Base-by-base conservation (phyloP, 179 eudicot genomes). In the Amaranthus tricolor region DNA sequence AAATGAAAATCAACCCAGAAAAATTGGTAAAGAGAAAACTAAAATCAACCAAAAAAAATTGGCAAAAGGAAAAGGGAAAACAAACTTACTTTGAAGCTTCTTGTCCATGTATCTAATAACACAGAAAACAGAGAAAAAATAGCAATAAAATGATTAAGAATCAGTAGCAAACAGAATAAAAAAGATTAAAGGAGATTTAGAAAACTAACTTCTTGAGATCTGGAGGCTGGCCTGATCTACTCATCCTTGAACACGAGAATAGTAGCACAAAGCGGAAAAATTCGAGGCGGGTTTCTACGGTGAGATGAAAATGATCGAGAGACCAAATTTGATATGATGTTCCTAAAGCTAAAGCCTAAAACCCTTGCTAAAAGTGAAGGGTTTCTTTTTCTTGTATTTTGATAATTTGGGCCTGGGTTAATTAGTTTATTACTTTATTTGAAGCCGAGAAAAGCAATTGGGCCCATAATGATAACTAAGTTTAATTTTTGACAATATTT, bases 201-300 rank as follows among this genome's bases (percentile, higher is more conserved):
- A 21, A 17, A 2, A 67, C 86, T 81, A 78, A 91, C 96, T 93
- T 93, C 79, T 93, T 93, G 73, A 93, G 90, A 88, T 93, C 96
- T 60, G 96, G 96, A 84, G 96, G 96, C 85, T 93, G 96, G 24
- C 96, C 96, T 52, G 98, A 93, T 62, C 98, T 85, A 76, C 98
- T 93, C 98, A 93, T 93, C 40, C 64, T 79, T 47, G 19, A 78
- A 71, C 40, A 59, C 74, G 73, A 64, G 69, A 70, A 14, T 20
- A 45, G 14, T 16, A 12, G 15, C 2, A 47, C 8, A 53, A 31
- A 14, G 7, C 6, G 14, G 56, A 7, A 40, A 52, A 48, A 24
- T 5, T 13, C 6, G 24, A 20, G 24, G 6, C 43, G 14, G 47
- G 31, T 7, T 51, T 10, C 15, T 43, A 10, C 24, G 59, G 44